A percentile compares a stretch with the other conserved stretches of the same genome.
phyloP scores from a whole-genome alignment of 768 basidiomycete species.

The Favolaschia claudopus region DNA sequence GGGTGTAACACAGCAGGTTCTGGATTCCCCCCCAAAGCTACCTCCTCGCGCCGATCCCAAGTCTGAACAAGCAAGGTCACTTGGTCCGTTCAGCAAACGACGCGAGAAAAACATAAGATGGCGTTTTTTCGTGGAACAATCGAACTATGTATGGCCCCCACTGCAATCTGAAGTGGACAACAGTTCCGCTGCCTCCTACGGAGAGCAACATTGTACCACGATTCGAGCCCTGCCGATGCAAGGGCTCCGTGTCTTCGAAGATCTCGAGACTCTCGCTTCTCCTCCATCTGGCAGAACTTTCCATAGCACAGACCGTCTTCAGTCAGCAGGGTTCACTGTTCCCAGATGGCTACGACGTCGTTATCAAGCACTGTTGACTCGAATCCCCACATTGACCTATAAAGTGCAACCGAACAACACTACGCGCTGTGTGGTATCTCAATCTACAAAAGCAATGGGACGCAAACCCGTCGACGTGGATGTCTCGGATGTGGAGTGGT shows the following conservation, averaged over 20 bases:
- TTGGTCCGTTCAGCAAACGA: constrained; percentile 76
- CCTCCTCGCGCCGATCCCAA: constrained; percentile 62
- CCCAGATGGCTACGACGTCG: constrained; percentile 59
- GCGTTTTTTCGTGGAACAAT: constrained; percentile 66
- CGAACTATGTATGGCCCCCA: constrained; percentile 65
- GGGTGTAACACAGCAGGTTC: constrained; percentile 47
- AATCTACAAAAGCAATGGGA: constrained; percentile 32
- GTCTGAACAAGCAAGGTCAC: constrained; percentile 63
- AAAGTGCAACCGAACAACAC: constrained; percentile 14
- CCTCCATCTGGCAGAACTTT: constrained; percentile 23
- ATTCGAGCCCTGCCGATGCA: constrained; percentile 52
- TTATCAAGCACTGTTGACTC: constrained; percentile 66
- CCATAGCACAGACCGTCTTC: not conserved
- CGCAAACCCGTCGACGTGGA: not conserved
- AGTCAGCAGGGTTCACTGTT: constrained; percentile 30
- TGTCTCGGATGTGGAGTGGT: constrained; percentile 11
- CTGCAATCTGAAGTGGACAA: constrained; percentile 53
- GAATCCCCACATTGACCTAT: constrained; percentile 63
- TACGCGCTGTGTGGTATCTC: constrained; percentile 37
- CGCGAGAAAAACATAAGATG: constrained; percentile 77
- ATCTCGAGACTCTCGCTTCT: constrained; percentile 55
- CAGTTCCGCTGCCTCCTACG: constrained; percentile 14
- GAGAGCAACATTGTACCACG: constrained; percentile 12
- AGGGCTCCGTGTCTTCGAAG: constrained; percentile 48
- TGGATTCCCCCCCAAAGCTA: constrained; percentile 61